Evolutionary conservation across 1,284 basidiomycete genomes (phyloP).

Genomic region (Tilletia indica): DNA sequence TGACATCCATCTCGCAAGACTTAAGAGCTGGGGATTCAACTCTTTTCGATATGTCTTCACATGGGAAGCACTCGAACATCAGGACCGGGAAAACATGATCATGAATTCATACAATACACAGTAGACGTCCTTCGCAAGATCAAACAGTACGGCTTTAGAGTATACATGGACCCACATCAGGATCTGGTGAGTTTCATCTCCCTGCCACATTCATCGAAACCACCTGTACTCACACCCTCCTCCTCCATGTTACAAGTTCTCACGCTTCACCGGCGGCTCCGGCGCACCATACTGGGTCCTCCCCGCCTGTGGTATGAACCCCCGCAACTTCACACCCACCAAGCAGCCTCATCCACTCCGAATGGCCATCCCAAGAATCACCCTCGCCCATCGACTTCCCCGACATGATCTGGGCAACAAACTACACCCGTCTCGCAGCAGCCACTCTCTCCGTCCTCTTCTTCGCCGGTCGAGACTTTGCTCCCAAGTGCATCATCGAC

Average conservation of each 20-base stretch:
- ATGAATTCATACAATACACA: slow-evolving; percentile 88
- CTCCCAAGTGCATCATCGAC: slow-evolving; percentile 87
- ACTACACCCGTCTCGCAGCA: slow-evolving; percentile 81
- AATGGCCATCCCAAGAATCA: slow-evolving; percentile 69
- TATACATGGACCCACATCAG: slow-evolving; percentile 96
- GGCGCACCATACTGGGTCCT: slow-evolving; percentile 96
- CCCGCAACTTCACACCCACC: slow-evolving; percentile 79
- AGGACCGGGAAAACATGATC: slow-evolving; percentile 87
- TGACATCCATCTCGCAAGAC: slow-evolving; percentile 80
- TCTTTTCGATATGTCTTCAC: slow-evolving; percentile 85
- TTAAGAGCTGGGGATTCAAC: slow-evolving; percentile 92
- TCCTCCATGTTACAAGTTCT: slow-evolving; percentile 68
- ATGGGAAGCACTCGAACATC: slow-evolving; percentile 92
- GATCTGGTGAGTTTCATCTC: slow-evolving; percentile 70
- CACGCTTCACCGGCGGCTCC: slow-evolving; percentile 90
- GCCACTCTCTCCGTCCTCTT: slow-evolving; percentile 93
- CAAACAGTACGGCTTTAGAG: slow-evolving; percentile 87
- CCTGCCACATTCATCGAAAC: neutral
- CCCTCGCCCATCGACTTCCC: slow-evolving; percentile 75
- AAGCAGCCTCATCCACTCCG: slow-evolving; percentile 78
- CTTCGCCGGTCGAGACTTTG: slow-evolving; percentile 84
- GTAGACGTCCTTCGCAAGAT: slow-evolving; percentile 81
- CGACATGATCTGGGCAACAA: slow-evolving; percentile 93
- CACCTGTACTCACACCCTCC: neutral
- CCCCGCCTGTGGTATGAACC: slow-evolving; percentile 84